Conservation (phyloP, 2,329 filamentous ascomycete species). For the Diaporthe aspalathi region DNA sequence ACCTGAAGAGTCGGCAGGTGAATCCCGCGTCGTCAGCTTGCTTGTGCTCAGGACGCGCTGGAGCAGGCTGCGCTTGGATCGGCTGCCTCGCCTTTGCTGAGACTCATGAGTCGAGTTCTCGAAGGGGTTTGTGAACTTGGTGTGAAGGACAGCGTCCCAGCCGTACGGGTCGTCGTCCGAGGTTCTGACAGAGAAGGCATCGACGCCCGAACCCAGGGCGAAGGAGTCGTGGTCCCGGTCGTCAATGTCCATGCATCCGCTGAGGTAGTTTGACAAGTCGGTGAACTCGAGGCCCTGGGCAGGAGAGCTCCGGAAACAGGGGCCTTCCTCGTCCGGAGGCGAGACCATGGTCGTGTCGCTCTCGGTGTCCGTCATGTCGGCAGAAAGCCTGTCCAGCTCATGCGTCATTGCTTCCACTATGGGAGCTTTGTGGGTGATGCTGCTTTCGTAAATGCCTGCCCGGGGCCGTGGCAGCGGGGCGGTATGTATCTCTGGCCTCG, state of each 20-base stretch:
- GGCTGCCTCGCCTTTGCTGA: conserved; percentile 35
- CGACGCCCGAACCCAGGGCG: conserved; percentile 37
- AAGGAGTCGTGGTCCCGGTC: conserved; percentile 34
- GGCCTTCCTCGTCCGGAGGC: conserved; percentile 14
- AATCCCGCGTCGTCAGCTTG: conserved; percentile 23
- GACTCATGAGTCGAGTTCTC: conserved; percentile 1
- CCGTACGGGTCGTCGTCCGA: conserved; percentile 45
- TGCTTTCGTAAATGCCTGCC: conserved; percentile 9
- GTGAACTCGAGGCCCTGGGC: conserved; percentile 41
- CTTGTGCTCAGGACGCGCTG: conserved; percentile 39
- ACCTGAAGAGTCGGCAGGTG: conserved; percentile 13
- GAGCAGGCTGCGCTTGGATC: conserved; percentile 37
- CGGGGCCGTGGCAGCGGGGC: conserved; percentile 34
- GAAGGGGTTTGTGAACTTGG: conserved; percentile 36
- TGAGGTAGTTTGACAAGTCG: conserved; percentile 48
- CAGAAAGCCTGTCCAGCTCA: conserved; percentile 23
- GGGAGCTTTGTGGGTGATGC: neutral
- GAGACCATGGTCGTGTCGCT: conserved; percentile 35
- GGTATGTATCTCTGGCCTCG: conserved; percentile 32
- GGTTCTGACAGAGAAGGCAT: conserved; percentile 34
- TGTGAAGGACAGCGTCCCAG: conserved; percentile 45
- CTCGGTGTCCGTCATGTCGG: conserved; percentile 37
- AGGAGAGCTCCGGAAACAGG: conserved; percentile 31
- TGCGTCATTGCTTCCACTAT: conserved; percentile 13
- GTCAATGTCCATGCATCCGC: conserved; percentile 33